phyloP scores from a whole-genome alignment of 768 basidiomycete species.

The Boletus subparvulus region DNA sequence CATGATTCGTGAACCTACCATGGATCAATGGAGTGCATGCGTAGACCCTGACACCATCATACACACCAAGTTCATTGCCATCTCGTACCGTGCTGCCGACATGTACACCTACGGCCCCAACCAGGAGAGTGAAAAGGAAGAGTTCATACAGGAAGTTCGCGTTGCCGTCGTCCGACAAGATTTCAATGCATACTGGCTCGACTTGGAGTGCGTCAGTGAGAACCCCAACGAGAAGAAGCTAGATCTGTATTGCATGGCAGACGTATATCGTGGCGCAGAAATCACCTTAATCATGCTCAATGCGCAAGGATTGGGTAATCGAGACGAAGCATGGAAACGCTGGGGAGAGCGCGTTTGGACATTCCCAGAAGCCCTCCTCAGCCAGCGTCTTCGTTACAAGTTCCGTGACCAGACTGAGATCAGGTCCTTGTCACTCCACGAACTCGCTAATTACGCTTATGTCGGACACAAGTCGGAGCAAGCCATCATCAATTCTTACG shows the following conservation, averaged over 20 bases:
- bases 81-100: slow-evolving; percentile 16
- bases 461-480: not conserved
- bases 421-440: not conserved
- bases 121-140: not conserved
- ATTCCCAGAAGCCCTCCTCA: slow-evolving; percentile 14
- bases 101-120: slow-evolving; percentile 7
- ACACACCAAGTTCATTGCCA: slow-evolving; percentile 10
- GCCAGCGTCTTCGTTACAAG: slow-evolving; percentile 8
- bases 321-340: too few relatives aligned
- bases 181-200: too few relatives aligned
- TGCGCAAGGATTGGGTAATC: too few relatives aligned
- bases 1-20: not conserved
- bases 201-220: too few relatives aligned
- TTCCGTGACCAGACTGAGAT: not conserved
- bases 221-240: too few relatives aligned
- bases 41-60: slow-evolving; percentile 2
- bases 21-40: slow-evolving; percentile 7
- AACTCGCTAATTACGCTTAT: slow-evolving; percentile 1
- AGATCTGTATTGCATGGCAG: too few relatives aligned
- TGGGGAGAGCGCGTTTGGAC: too few relatives aligned
- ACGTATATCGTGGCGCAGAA: slow-evolving; percentile 7
- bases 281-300: too few relatives aligned
- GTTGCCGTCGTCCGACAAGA: not conserved
- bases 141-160: slow-evolving; percentile 12
- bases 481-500: slow-evolving; percentile 17